Conservation (phyloP, 2,329 filamentous ascomycete species). For the Botryotinia globosa region DNA sequence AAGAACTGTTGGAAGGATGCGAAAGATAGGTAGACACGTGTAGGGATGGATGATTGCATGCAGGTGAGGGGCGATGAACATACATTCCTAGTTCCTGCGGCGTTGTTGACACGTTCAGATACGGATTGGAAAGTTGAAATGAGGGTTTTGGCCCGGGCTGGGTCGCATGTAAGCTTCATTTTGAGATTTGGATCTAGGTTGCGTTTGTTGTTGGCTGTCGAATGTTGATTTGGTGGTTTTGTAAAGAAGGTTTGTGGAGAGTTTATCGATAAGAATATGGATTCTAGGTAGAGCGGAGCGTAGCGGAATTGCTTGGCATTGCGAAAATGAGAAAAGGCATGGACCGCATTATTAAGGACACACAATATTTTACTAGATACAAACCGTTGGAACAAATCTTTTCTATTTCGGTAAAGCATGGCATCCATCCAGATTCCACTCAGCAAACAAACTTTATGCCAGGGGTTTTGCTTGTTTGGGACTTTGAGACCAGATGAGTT, state of each 20-base stretch:
- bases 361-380: not conserved
- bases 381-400: not conserved
- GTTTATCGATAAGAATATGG: conserved; percentile 9
- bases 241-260: not conserved
- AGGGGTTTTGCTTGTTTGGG: not conserved
- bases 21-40: not conserved
- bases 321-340: not conserved
- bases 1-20: not conserved
- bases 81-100: conserved; percentile 54
- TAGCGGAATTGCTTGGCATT: conserved; percentile 6
- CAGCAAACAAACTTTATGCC: not conserved
- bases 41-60: not conserved
- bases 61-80: conserved; percentile 35
- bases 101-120: conserved; percentile 54
- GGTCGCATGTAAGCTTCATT: conserved; percentile 56
- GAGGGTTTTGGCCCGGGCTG: conserved; percentile 59
- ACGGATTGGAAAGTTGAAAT: conserved; percentile 61
- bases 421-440: not conserved
- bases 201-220: not conserved
- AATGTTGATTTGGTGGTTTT: not conserved
- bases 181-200: conserved; percentile 2
- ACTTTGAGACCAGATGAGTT: not conserved
- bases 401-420: not conserved
- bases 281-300: conserved; percentile 7
- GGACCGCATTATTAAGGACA: not conserved